Evolutionary conservation across 2,329 filamentous ascomycete species (phyloP), one percentile per base, ranked within the genome.

Genomic region (Bipolaris gigantea): DNA sequence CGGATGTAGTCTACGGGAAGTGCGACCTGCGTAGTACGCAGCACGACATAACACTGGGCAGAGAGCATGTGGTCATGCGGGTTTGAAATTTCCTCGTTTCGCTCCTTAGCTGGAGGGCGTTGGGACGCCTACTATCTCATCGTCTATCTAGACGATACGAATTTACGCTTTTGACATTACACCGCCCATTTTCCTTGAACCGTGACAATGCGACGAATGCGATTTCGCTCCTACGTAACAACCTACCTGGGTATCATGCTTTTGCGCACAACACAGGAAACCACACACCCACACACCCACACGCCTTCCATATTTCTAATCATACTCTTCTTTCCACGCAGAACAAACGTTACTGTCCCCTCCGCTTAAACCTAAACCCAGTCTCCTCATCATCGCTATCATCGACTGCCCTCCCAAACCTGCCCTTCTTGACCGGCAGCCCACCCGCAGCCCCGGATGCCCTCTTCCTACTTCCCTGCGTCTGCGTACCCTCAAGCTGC

Each of bases 381-480:
- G 80, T 73, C 58, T 81, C 81, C 62, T 85, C 83, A 25, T 84
- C 83, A 63, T 83, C 83, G 40, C 83, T 83, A 38, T 80, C 81
- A 32, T 81, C 80, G 6, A 74, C 71, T 32, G 64, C 61, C 40
- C 55, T 59, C 4, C 48, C 33, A 25, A 60, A 41, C 25, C 62
- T 66, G 4, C 60, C 62, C 50, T 62, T 68, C 66, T 73, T 74
- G 34, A 61, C 57, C 11, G 71, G 69, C 48, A 64, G 64, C 23
- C 60, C 64, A 21, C 55, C 60, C 21, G 62, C 63, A 16, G 51
- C 62, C 7, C 57, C 53, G 30, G 67, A 61, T 13, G 57, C 59
- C 33, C 70, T 65, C 63, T 74, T 76, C 58, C 63, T 69, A 18
- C 59, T 56, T 3, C 49, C 64, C 55, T 64, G 66, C 43, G 63